Evolutionary conservation across 1,139 yeast genomes (phyloP), one percentile per base, ranked within the genome.

Genomic region (Geotrichum armillariae): DNA sequence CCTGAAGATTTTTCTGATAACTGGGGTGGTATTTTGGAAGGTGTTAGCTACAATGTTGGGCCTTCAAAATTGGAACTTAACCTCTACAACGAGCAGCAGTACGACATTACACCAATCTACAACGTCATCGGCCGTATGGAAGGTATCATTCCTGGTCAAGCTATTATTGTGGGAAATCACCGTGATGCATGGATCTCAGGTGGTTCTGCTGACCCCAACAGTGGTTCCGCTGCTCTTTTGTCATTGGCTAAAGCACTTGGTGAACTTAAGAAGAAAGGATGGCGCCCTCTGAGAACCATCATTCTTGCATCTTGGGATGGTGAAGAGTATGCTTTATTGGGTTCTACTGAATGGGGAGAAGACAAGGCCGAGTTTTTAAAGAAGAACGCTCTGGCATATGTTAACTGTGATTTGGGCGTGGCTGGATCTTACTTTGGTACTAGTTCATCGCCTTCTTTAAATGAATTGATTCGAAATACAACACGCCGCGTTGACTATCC

Each of bases 101-200:
- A 79, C 61, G 76, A 73, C 50, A 72, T 78, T 53, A 70, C 77
- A n/a, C 81, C 82, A n/a, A 73, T 80, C 56, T 71, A 74, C 65
- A 81, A 83, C 58, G 82, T 82, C 31, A 70, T 80, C 59, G 89
- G 82, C 22, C 71, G 70, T 31, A 66, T 81, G 39, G 74, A 73
- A 47, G 90, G 90, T 35, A 68, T 72, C 34, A 32, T 47, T n/a
- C 46, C 52, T 2, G 73, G 76, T 50, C 82, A 80, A 53, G 78
- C 79, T 3, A 72, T 83, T 47, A 62, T 83, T 25, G 63, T 83
- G 41, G 90, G 90, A 38, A 83, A 83, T 61, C 90, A 83, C 60
- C 76, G 87, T 52, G 90, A 83, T 60, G 78, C 88, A 1, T 83
- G 89, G 89, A 82, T 85, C 54, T 75, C 77, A 47, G 84, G 85